These are phyloP conservation scores for Ganoderma multipileum DNA, from an alignment of 1,284 basidiomycete genomes.

Conservation along the genomic window DNA sequence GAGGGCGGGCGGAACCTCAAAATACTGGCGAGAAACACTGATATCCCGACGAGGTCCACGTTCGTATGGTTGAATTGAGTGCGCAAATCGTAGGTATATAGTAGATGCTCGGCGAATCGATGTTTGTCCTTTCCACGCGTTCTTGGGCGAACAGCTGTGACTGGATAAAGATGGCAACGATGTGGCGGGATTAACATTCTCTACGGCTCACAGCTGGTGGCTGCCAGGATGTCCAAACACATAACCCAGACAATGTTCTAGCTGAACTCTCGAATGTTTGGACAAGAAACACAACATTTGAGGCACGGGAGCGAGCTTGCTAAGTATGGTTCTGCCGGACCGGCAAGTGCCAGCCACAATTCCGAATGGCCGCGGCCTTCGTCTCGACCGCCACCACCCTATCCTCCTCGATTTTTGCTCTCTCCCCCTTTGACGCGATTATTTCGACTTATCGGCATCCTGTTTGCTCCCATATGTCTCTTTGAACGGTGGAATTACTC, in stretches of 20 bases:
- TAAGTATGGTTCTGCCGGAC: neutral
- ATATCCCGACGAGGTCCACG: conserved; percentile 56
- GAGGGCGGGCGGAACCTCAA: conserved; percentile 60
- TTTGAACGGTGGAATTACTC: neutral
- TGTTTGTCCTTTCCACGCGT: neutral
- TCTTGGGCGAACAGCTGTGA: too few species aligned
- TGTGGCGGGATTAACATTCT: too few species aligned
- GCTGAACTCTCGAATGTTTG: too few species aligned
- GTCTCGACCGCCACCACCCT: neutral
- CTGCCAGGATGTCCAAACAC: too few species aligned
- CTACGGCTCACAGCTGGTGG: too few species aligned
- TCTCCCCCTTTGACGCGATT: neutral
- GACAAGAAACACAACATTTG: too few species aligned
- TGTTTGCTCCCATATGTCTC: neutral
- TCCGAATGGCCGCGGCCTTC: neutral
- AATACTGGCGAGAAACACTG: conserved; percentile 57
- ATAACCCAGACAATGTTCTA: too few species aligned
- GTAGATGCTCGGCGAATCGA: neutral
- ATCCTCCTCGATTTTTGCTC: neutral
- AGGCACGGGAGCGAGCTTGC: too few species aligned
- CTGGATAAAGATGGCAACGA: too few species aligned
- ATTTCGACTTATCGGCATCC: neutral
- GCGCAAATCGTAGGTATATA: neutral
- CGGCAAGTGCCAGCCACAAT: neutral
- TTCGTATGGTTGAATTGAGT: conserved; percentile 53